Evolutionary conservation across 2,329 filamentous ascomycete species (phyloP), one percentile per base, ranked within the genome.

Genomic region (Exophiala aquamarina): DNA sequence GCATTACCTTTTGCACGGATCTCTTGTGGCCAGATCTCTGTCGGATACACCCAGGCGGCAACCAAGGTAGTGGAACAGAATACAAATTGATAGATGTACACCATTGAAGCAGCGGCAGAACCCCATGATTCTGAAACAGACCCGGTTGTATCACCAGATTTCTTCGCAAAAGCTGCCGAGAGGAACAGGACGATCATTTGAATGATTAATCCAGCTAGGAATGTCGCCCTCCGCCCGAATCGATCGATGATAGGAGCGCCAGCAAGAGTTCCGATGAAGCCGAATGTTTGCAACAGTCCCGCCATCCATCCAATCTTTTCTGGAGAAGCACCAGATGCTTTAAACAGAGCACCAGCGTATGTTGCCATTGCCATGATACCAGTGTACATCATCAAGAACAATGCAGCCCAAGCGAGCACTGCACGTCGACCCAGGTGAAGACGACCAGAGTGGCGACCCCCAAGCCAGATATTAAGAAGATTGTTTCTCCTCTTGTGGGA

Each of bases 121-220:
- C 37, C 37, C 15, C 34, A 41, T 2, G 10, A 13, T 34, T 13
- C 6, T 19, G 36, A n/a, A n/a, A 5, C 11, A 41, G n/a, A 39
- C 39, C 23, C 3, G 40, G 26, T 17, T 43, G 40, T n/a, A 57
- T 65, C 60, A n/a, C n/a, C n/a, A n/a, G 17, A 61, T 50, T 7
- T 63, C 59, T 11, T 61, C 63, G 33, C 59, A 14, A 62, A 50
- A 4, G 57, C 63, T 3, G 61, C 65, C 15, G 62, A 58, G 15
- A 57, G 35, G 49, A 66, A 65, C 32, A 66, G 55, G 42, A 55
- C 48, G 40, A 66, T 61, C 26, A 59, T 59, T 13, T 61, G 60
- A 17, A 51, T 55, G 11, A 63, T 57, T 10, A 64, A 59, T 26
- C 66, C 66, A 64, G 65, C 66, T 50, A 63, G 66, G 11, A 70